Base-by-base conservation (phyloP, 805 yeast species). In the Kodamaea kaohsiungensis region DNA sequence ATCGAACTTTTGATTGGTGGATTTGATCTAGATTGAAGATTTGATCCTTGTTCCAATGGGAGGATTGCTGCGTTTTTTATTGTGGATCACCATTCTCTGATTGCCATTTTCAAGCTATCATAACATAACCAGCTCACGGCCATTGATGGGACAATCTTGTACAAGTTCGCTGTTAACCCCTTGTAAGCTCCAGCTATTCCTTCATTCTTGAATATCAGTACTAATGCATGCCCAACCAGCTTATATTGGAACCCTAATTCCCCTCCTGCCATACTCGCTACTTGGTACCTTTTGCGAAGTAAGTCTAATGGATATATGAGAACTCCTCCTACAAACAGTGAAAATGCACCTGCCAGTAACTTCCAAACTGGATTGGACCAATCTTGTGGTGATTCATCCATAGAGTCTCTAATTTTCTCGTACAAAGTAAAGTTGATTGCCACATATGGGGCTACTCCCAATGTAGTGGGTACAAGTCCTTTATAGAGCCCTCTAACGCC, bases 361-460 rank as follows among this genome's bases (percentile, higher is more conserved):
- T 87, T 88, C 71, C 84, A 82, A 39, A 71, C 58, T 2, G 87
- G 84, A 53, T 72, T 61, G 61, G 77, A 61, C 73, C 71, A 66
- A 65, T 71, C 77, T 48, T 53, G 57, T 43, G 67, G 63, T 42
- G 69, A 68, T 18, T 53, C 61, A 55, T 75, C 68, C 68, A 80
- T 71, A 51, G 74, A 65, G 55, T 87, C 95, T 57, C 91, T 83
- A 59, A 91, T 65, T 56, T 82, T 84, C 65, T 95, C 98, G 74
- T 92, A 93, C 46, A 91, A 84, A 1, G 97, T 87, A 67, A 93
- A 93, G 70, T 92, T 93, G 51, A 93, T 81, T 3, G 97, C 97
- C 33, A 91, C 97, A 65, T 92, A 95, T 1, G 98, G 98, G 1
- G 97, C 98, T 17, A 95, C 97, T 1, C 98, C 98, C 54, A 89